Evolutionary conservation across 495 filamentous ascomycete genomes (phyloP), one percentile per base, ranked within the genome.

Genomic region (Penicillium macrosclerotiorum): DNA sequence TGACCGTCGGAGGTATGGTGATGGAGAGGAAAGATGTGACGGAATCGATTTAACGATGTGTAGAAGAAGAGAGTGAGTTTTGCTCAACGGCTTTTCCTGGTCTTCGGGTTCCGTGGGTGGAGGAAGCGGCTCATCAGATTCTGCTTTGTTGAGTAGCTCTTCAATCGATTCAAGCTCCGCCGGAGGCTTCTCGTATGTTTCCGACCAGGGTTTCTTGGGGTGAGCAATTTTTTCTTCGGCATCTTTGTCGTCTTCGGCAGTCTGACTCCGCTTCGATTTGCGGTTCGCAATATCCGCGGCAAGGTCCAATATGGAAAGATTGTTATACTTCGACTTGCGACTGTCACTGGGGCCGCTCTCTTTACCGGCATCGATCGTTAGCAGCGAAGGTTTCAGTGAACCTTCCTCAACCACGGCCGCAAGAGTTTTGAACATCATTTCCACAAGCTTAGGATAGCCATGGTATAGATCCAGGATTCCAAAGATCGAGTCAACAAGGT

Each of bases 391-490:
- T 8, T 78, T 79, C 50, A 82, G 86, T 2, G 82, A 78, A 3
- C 86, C 85, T 62, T 95, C 89, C 38, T 89, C 82, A 12, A 92
- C 90, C 32, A 96, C 81, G 26, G 85, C 84, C 23, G 77, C 78
- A 7, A 99, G 67, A 0, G 92, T 90, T 14, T 81, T 73, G 64
- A 96, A 97, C 26, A 99, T 74, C 48, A 82, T 76, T 57, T 94
- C 88, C 0, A 95, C 90, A 27, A 97, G 81, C 25, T 78, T 74
- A 1, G 89, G 85, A 61, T 97, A 97, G 3, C 93, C 93, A 64
- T 99, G 94, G 55, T 90, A 97, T 47, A 86, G 82, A 49, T 96
- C 91, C 24, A 99, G 63, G 3, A 93, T 89, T 0, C 85, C 87
- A 55, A 99, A 96, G 17, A 97, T 88, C 3, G 87, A 89, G 7